Base-by-base conservation (phyloP, 257 asterid species). In the Lycium barbarum region DNA sequence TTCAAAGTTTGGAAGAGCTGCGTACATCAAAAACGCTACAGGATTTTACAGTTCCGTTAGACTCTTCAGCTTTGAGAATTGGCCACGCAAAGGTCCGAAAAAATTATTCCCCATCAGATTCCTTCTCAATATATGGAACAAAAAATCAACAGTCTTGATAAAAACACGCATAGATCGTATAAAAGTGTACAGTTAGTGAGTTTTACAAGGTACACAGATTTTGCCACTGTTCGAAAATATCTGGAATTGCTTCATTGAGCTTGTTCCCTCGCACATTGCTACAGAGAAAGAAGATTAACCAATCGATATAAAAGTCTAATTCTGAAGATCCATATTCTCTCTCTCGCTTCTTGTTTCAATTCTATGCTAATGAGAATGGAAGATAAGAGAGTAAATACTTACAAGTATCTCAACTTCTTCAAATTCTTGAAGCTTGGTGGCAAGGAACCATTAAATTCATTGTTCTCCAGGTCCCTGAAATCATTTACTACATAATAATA, bases 201-300 rank as follows among this genome's bases (percentile, higher is more conserved):
- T 70, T 70, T 40, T 70, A 70, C 79, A 70, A 17, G 79, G 3
- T 0, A 70, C 22, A 33, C 79, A 70, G 54, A 45, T 70, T 12
- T 70, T 70, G 9, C 79, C 79, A 70, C 15, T 20, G 55, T 40
- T 10, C 1, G 0, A 18, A 40, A 70, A 70, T 17, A 40, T 70
- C 15, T 7, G 51, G 35, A 7, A 17, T 70, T 70, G 4, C 0
- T 18, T 22, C 54, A 40, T 4, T 18, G 54, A 70, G 79, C 15
- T 40, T 40, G 79, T 70, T 70, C 54, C 79, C 79, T 38, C 33
- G 54, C 79, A 70, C 79, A 70, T 70, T 12, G 35, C 79, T 70
- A 40, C 15, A 70, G 49, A 9, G 79, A 70, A 70, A 70, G 79
- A 70, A 70, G 54, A 8, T 38, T 38, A 70, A 38, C 18, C 26